These are phyloP conservation scores for Kurtzmaniella cleridarum DNA, from an alignment of 805 yeast genomes.

Conservation along the genomic window DNA sequence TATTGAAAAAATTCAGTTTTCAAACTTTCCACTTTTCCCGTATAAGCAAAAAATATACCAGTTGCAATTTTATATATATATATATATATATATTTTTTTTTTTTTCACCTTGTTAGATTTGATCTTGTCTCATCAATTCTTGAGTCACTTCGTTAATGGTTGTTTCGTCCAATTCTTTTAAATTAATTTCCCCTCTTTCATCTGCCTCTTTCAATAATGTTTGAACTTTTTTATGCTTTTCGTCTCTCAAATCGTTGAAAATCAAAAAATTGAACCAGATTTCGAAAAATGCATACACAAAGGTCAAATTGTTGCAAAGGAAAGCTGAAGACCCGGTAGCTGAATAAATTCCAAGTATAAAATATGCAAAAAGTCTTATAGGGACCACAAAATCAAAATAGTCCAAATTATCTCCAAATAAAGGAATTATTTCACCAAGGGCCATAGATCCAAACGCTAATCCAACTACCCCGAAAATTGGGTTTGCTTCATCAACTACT, in stretches of 20 bases:
- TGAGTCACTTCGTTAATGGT: neutral
- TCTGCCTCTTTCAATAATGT: slow-evolving; percentile 27
- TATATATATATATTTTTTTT: slow-evolving; percentile 1
- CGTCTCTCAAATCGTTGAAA: slow-evolving; percentile 60
- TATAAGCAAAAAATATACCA: too few relatives aligned
- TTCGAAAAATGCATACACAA: slow-evolving; percentile 56
- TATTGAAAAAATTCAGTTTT: neutral
- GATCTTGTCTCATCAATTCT: neutral
- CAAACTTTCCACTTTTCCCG: too few relatives aligned
- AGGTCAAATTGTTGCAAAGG: slow-evolving; percentile 59
- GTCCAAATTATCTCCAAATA: slow-evolving; percentile 39
- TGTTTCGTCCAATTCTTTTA: neutral
- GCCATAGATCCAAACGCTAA: slow-evolving; percentile 41
- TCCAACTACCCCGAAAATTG: slow-evolving; percentile 46
- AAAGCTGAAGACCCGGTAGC: slow-evolving; percentile 41
- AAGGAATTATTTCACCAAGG: slow-evolving; percentile 54
- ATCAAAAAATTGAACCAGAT: slow-evolving; percentile 65
- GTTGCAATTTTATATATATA: slow-evolving; percentile 1
- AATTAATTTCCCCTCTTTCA: slow-evolving; percentile 2
- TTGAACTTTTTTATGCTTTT: slow-evolving; percentile 46
- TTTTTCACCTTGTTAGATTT: too few relatives aligned
- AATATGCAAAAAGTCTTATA: slow-evolving; percentile 45
- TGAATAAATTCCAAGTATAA: slow-evolving; percentile 44
- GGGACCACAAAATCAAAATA: slow-evolving; percentile 63
- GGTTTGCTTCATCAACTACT: slow-evolving; percentile 30